These are phyloP conservation scores for Raffaelea ambrosiae DNA, from an alignment of 2,329 filamentous ascomycete species.

Conservation along the genomic window DNA sequence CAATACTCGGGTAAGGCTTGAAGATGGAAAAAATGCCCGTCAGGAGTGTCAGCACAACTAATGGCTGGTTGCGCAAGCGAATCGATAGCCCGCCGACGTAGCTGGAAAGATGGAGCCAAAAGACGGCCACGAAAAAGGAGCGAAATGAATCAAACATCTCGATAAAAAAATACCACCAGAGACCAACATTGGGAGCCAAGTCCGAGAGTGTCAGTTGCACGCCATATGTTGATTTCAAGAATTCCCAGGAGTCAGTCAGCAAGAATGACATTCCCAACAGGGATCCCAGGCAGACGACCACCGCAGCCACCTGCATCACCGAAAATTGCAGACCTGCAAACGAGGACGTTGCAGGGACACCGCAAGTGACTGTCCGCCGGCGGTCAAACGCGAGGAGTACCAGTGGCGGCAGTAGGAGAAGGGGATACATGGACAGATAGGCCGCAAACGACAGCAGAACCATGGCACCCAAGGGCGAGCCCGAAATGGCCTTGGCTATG, in stretches of 20 bases:
- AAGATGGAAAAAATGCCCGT: conserved; percentile 90
- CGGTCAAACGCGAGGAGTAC: conserved; percentile 73
- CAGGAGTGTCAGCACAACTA: conserved; percentile 77
- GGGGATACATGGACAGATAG: conserved; percentile 87
- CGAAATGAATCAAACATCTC: conserved; percentile 99
- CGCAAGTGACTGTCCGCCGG: conserved; percentile 20
- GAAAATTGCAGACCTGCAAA: conserved; percentile 42
- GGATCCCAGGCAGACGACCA: conserved; percentile 45
- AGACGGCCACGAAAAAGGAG: conserved; percentile 93
- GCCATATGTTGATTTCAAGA: conserved; percentile 81
- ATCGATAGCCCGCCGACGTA: conserved; percentile 84
- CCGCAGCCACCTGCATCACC: conserved; percentile 39
- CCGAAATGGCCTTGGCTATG: conserved; percentile 69
- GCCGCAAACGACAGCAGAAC: conserved; percentile 79
- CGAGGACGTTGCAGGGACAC: too few relatives aligned
- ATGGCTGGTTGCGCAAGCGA: conserved; percentile 73
- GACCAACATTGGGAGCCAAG: conserved; percentile 84
- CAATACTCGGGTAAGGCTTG: conserved; percentile 92
- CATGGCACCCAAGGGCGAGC: conserved; percentile 66
- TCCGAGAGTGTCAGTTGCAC: conserved; percentile 87
- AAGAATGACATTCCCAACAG: conserved; percentile 65
- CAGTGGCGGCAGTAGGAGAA: conserved; percentile 76
- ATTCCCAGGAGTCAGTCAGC: conserved; percentile 77
- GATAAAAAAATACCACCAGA: conserved; percentile 99
- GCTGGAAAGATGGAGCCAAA: conserved; percentile 88